Evolutionary conservation across 2,329 filamentous ascomycete species (phyloP), one percentile per base, ranked within the genome.

Genomic region (Lojkania enalia): DNA sequence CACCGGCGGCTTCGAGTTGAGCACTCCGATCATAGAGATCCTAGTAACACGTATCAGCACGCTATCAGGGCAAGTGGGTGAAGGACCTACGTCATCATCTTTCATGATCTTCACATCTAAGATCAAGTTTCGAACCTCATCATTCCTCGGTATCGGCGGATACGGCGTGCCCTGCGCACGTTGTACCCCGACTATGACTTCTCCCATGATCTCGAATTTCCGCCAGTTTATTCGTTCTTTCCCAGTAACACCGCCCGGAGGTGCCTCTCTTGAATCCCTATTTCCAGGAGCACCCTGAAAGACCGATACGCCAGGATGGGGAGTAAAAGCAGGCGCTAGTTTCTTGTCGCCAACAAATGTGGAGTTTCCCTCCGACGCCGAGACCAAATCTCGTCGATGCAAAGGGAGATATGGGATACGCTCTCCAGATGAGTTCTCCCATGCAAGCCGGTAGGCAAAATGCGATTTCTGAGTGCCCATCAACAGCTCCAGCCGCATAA

Each of bases 121-220:
- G 44, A 96, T 83, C 60, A 96, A 70, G 57, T 88, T 84, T 58
- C 85, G 79, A 3, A 88, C 82, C 41, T 81, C 77, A 47, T 92
- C 86, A 58, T 87, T 85, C 59, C 79, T 84, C 23, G 76, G 74
- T 50, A 92, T 74, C 50, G 85, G 86, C 19, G 83, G 81, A 55
- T 96, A 96, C 4, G 90, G 85, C 37, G 84, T 84, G 42, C 88
- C 87, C 70, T 97, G 91, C 61, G 92, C 96, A 71, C 86, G 87
- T 80, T 96, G 95, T 42, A 99, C 85, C 2, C 89, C 87, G 48
- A 96, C 77, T 41, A 97, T 80, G 4, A 96, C 88, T 58, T 97
- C 92, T 5, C 91, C 91, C 71, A 97, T 84, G 21, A 99, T 86
- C 70, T 97, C 92, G 61, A 97, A 99, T 67, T 99, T 99, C 71